Base-by-base conservation (phyloP, 495 filamentous ascomycete genomes). In the Penicillium antarcticum region DNA sequence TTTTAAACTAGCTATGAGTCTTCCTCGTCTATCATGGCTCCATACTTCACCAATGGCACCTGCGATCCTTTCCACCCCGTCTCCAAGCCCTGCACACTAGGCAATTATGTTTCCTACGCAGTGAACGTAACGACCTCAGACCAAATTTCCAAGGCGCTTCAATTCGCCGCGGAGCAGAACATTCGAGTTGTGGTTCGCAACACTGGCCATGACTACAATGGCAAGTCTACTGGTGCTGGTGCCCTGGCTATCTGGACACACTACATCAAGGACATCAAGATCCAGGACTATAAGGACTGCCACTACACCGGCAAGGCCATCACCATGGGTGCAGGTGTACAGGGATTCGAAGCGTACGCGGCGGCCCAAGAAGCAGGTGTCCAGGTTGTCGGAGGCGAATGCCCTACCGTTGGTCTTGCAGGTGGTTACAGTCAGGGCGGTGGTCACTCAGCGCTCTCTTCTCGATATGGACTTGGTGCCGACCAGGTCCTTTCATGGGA, bases 151-250 rank as follows among this genome's bases (percentile, higher is more conserved):
- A 55, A 55, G n/a, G 53, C 65, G 1, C 42, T 83, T 34, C 65
- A 70, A 23, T 85, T 78, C 44, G 79, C 80, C 0, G 65, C 68
- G 0, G 42, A 75, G 31, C 70, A 81, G 48, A 82, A 81, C 52
- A 72, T 88, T 38, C 78, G 84, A 18, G 56, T 87, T 10, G 69
- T 87, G 19, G 70, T 88, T 33, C 82, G 81, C n/a, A 87, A 86
- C 58, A 87, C 84, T 0, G 85, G 85, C 9, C 68, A 74, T 47
- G 71, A 79, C 46, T 85, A 83, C 55, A 59, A 65, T 29, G 83
- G 79, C 19, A 80, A 79, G 60, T 78, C 79, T 2, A 82, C 76
- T 1, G 83, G 82, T 7, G 70, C 70, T 5, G 82, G 82, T 1
- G 69, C 76, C 12, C 62, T 87, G 1, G 64, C 58, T 12, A 47